phyloP scores from a whole-genome alignment of 768 basidiomycete species.

The Baorangia bicolor region DNA sequence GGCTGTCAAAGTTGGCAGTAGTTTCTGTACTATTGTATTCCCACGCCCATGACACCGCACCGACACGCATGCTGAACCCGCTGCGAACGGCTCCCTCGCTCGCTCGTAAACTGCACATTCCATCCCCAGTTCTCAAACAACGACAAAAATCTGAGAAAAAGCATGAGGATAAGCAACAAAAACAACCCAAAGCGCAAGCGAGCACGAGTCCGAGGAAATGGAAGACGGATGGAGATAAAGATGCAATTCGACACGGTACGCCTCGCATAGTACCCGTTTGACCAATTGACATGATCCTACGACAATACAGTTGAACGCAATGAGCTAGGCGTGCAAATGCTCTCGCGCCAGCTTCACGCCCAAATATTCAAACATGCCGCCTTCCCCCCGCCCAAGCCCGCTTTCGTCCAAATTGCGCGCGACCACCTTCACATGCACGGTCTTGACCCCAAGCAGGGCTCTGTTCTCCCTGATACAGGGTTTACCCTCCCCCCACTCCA shows the following conservation, averaged over 20 bases:
- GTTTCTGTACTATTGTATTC: neutral
- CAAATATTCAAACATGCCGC: conserved; percentile 77
- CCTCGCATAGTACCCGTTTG: neutral
- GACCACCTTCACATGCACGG: conserved; percentile 81
- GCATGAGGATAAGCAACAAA: neutral
- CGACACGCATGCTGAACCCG: conserved; percentile 16
- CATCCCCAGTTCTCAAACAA: conserved; percentile 12
- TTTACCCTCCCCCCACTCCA: conserved; percentile 86
- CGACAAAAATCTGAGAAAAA: conserved; percentile 10
- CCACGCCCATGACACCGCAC: conserved; percentile 2
- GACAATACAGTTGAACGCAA: conserved; percentile 62
- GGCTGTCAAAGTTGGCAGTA: too few species aligned
- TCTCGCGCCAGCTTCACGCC: conserved; percentile 74
- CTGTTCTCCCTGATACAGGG: conserved; percentile 71
- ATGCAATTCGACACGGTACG: conserved; percentile 8
- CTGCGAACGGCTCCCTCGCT: conserved; percentile 16
- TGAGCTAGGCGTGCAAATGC: conserved; percentile 89
- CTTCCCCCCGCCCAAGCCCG: conserved; percentile 57
- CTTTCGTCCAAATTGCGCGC: conserved; percentile 71
- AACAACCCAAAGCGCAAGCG: neutral
- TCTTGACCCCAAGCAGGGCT: conserved; percentile 76
- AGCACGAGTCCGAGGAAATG: neutral
- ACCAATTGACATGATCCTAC: neutral
- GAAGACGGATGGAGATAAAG: neutral
- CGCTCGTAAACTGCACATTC: conserved; percentile 13